These are phyloP conservation scores for Aspergillus pseudotamarii DNA, from an alignment of 2,329 filamentous ascomycete species.

Conservation along the genomic window DNA sequence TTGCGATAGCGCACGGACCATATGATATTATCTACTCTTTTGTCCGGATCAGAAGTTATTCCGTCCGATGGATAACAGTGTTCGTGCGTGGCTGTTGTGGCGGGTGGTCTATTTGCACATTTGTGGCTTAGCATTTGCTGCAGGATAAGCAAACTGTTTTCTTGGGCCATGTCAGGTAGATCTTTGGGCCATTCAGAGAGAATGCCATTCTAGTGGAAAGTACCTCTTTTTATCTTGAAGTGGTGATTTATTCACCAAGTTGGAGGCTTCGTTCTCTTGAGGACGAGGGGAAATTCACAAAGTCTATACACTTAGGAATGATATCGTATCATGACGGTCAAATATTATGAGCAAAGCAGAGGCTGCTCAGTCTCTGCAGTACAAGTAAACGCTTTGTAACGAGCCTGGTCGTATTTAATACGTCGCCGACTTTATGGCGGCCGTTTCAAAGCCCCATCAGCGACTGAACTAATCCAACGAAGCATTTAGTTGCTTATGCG, in stretches of 20 bases:
- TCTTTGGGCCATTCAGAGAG: not conserved
- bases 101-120: not conserved
- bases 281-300: not conserved
- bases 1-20: slow-evolving; percentile 27
- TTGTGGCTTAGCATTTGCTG: not conserved
- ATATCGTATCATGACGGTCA: not conserved
- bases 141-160: not conserved
- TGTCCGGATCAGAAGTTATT: slow-evolving; percentile 8
- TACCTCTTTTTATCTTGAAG: not conserved
- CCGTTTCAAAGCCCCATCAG: not conserved
- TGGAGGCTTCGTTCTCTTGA: not conserved
- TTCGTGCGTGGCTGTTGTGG: no score
- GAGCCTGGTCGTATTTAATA: not conserved
- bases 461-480: not conserved
- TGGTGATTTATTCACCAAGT: not conserved
- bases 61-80: slow-evolving; percentile 3
- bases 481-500: not conserved
- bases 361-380: not conserved
- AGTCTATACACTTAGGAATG: not conserved
- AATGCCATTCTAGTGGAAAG: not conserved
- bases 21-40: not conserved
- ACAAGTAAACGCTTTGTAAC: not conserved
- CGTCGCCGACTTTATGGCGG: not conserved
- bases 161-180: not conserved
- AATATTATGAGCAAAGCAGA: not conserved